Evolutionary conservation across 164 flowering plant species (phyloP).

Genomic region (Aristolochia fimbriata): DNA sequence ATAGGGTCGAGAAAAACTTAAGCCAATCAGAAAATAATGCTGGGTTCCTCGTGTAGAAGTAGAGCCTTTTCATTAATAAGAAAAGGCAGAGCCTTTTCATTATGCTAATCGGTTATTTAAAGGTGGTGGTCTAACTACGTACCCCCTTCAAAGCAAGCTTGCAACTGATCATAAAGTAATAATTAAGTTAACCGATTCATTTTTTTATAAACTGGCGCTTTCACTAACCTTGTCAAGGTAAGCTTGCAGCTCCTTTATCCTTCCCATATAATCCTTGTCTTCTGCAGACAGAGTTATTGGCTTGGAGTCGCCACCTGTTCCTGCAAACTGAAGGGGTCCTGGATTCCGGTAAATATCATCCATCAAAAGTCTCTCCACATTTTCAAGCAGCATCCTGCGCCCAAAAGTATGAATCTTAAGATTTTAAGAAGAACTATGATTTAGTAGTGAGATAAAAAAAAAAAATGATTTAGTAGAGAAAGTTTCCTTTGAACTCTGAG

Average conservation of each 20-base stretch:
- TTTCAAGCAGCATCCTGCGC: slow-evolving; percentile 12
- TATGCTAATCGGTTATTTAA: not conserved
- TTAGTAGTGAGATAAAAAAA: too few species aligned
- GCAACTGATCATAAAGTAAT: too few species aligned
- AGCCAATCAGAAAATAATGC: too few species aligned
- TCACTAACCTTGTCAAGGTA: slow-evolving; percentile 24
- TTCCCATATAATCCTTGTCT: slow-evolving; percentile 25
- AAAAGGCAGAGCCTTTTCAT: not conserved
- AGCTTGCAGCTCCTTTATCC: slow-evolving; percentile 23
- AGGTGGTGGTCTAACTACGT: not conserved
- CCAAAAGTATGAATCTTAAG: not conserved
- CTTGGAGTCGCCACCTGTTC: slow-evolving; percentile 16
- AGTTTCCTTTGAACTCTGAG: too few species aligned
- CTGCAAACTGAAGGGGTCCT: slow-evolving; percentile 22
- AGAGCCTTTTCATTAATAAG: not conserved
- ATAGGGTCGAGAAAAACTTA: not conserved
- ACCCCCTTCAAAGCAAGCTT: not conserved
- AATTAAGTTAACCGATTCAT: too few species aligned
- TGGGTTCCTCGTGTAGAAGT: not conserved
- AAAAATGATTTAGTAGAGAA: too few species aligned
- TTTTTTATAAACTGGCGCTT: not conserved
- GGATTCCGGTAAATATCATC: slow-evolving; percentile 18
- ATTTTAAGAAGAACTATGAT: not conserved
- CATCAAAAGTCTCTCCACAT: slow-evolving; percentile 12
- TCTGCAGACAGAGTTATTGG: slow-evolving; percentile 12